Evolutionary conservation across 306 rosid species (phyloP), one percentile per base, ranked within the genome.

Genomic region (Quercus suber): DNA sequence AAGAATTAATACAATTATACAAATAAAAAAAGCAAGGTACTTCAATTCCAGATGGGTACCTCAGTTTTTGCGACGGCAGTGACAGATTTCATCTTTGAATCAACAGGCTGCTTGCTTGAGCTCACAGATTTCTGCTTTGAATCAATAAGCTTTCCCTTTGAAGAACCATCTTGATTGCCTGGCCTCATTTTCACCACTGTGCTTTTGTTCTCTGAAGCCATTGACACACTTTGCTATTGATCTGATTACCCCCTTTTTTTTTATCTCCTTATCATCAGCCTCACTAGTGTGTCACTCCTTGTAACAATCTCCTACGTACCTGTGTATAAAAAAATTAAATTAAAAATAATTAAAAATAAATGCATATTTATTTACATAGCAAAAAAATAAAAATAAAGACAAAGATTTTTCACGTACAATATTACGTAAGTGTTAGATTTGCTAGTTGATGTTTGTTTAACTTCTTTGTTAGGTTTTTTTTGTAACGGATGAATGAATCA

Each of bases 71-170:
- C 77, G 69, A 80, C 74, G 37, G 78, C 68, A 7, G 86, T 75
- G 63, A 80, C 84, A 55, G 89, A 79, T 91, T 87, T 90, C 83
- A 77, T 81, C 85, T 87, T 93, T 65, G 85, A 80, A 81, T 88
- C 87, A 79, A 74, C 11, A 49, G 83, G 80, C 70, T 77, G 81
- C 86, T 82, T 89, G 89, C 19, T 78, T 37, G 97, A 88, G 84
- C 75, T 86, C 60, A 83, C 90, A 43, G 86, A 28, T 87, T 77
- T 92, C 85, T 64, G 89, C 85, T 75, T 88, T 45, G 90, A 92
- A 81, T 78, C 73, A 20, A 86, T 89, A 64, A 79, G 43, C 89
- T 82, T 92, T 35, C 79, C 89, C 72, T 79, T 93, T 19, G 92
- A 88, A 79, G 89, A 71, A n/a, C 84, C 90, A 86, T 86, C 91